Evolutionary conservation across 331 rosid genomes (phyloP).

Genomic region (Ulmus americana): DNA sequence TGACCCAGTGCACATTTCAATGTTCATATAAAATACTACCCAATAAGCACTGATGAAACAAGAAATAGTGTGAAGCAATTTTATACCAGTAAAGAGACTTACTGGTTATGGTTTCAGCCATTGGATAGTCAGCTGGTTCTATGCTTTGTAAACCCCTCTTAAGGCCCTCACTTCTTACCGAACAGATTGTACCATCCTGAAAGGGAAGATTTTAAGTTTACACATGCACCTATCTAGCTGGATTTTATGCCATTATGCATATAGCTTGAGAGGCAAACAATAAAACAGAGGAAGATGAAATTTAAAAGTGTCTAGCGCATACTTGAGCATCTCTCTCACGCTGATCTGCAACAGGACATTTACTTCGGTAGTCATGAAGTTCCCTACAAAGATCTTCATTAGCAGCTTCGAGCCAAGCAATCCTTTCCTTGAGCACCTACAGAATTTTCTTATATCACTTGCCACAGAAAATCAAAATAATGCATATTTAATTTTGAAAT

Average conservation of each 20-base stretch:
- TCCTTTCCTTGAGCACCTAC: constrained; percentile 94
- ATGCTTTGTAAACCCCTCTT: constrained; percentile 72
- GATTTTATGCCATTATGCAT: constrained; percentile 20
- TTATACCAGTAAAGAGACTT: constrained; percentile 26
- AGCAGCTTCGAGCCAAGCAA: constrained; percentile 95
- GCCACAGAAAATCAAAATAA: constrained; percentile 1
- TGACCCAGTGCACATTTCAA: background rate
- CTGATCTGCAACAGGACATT: constrained; percentile 55
- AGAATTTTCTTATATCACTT: constrained; percentile 3
- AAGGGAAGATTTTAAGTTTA: constrained; percentile 29
- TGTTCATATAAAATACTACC: background rate
- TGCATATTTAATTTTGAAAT: background rate
- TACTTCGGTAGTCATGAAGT: constrained; percentile 85
- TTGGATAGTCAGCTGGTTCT: constrained; percentile 64
- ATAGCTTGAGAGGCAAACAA: constrained; percentile 14
- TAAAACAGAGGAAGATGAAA: constrained; percentile 11
- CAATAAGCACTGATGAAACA: background rate
- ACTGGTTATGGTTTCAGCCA: constrained; percentile 73
- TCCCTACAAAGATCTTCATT: constrained; percentile 94
- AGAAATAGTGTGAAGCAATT: background rate
- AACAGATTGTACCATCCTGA: constrained; percentile 67
- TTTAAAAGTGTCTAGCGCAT: constrained; percentile 29
- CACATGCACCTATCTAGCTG: constrained; percentile 13
- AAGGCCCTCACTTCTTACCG: constrained; percentile 65
- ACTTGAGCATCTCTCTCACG: constrained; percentile 67